These are phyloP conservation scores for Quercus parvula DNA, from an alignment of 306 rosid species.

Conservation along the genomic window DNA sequence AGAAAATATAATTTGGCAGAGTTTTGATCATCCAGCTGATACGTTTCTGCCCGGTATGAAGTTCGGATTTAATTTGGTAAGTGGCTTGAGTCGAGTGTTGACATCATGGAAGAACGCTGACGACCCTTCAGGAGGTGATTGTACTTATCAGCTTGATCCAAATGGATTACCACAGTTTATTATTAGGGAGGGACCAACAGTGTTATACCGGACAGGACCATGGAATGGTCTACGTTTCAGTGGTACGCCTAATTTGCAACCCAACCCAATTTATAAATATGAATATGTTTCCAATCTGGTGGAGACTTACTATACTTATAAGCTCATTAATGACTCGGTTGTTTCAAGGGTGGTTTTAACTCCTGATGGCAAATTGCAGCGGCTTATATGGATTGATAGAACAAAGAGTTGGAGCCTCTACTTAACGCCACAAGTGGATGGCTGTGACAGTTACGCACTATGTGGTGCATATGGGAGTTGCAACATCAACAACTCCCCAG, in stretches of 20 bases:
- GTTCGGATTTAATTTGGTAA: conserved; percentile 32
- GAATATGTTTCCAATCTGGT: not conserved
- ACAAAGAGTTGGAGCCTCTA: not conserved
- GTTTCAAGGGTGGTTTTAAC: conserved; percentile 16
- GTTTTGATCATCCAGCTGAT: conserved; percentile 55
- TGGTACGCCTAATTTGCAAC: not conserved
- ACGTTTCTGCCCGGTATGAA: conserved; percentile 48
- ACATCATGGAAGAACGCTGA: conserved; percentile 39
- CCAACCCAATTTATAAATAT: not conserved
- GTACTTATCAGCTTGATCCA: not conserved
- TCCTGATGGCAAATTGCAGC: not conserved
- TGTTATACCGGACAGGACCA: not conserved
- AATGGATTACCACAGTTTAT: no score
- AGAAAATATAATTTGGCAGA: conserved; percentile 27
- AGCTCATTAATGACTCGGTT: not conserved
- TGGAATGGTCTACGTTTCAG: conserved; percentile 26
- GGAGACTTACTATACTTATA: conserved; percentile 10
- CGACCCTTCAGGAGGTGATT: conserved; percentile 38
- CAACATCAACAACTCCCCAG: no score
- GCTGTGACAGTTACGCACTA: no score
- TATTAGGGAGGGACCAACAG: no score
- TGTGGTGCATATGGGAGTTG: no score
- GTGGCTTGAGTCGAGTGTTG: not conserved
- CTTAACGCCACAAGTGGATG: no score
- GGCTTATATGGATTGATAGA: conserved; percentile 12